These are phyloP conservation scores for Rhizopogon roseolus DNA, from an alignment of 768 basidiomycete species.

Conservation along the genomic window DNA sequence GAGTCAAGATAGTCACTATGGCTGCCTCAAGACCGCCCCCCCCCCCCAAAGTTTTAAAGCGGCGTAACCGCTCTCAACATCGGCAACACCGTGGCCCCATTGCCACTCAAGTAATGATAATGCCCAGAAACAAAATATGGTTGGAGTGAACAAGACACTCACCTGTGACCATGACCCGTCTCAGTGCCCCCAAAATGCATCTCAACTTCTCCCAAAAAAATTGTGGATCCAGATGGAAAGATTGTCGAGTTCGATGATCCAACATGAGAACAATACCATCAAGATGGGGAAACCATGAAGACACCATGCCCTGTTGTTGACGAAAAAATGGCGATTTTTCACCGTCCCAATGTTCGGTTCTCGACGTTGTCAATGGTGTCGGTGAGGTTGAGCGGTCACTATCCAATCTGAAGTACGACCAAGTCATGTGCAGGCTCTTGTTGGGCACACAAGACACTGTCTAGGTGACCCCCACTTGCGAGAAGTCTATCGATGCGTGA, in stretches of 20 bases:
- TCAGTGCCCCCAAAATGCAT: not conserved
- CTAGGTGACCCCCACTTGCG: not conserved
- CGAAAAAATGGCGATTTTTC: conserved; percentile 20
- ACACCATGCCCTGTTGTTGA: conserved; percentile 17
- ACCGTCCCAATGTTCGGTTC: conserved; percentile 12
- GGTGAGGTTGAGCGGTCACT: conserved; percentile 3
- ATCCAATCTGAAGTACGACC: not conserved
- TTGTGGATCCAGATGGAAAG: conserved; percentile 1
- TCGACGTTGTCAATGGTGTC: conserved; percentile 8
- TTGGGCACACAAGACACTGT: conserved; percentile 8
- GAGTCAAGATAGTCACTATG: conserved; percentile 4
- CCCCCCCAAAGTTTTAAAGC: not conserved
- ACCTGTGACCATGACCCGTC: conserved; percentile 14
- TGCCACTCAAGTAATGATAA: conserved; percentile 5
- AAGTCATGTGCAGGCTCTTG: conserved; percentile 8
- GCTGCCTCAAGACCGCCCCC: not conserved
- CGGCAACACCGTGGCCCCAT: not conserved
- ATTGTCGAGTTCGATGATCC: conserved; percentile 4
- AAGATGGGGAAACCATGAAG: conserved; percentile 17
- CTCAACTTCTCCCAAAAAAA: not conserved
- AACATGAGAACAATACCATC: conserved; percentile 13
- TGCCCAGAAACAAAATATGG: conserved; percentile 16
- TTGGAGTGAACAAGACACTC: conserved; percentile 27
- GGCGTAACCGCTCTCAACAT: not conserved
- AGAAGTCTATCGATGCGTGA: conserved; percentile 12